Evolutionary conservation across 2,329 filamentous ascomycete species (phyloP).

Genomic region (Pezicula radicicola): DNA sequence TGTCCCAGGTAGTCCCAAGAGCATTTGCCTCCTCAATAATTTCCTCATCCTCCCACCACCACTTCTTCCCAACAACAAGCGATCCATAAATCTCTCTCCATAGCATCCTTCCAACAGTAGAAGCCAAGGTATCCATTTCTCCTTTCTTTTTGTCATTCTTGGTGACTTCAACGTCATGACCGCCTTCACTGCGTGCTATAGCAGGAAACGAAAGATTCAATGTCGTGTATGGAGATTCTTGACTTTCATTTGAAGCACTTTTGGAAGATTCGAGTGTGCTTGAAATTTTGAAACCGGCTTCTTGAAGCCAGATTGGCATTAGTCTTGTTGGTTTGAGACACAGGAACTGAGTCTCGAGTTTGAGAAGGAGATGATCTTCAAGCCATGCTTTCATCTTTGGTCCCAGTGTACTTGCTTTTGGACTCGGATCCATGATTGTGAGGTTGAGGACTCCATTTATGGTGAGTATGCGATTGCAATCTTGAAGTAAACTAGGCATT

Average conservation of each 20-base stretch:
- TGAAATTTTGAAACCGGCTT: slow-evolving; percentile 41
- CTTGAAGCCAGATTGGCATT: slow-evolving; percentile 56
- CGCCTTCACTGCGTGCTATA: neutral
- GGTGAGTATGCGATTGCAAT: slow-evolving; percentile 52
- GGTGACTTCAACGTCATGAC: neutral
- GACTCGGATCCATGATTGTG: slow-evolving; percentile 61
- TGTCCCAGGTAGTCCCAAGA: slow-evolving; percentile 56
- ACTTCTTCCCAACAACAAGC: slow-evolving; percentile 33
- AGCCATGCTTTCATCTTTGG: slow-evolving; percentile 59
- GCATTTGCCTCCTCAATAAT: slow-evolving; percentile 53
- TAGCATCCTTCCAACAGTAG: slow-evolving; percentile 50
- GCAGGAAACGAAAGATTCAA: neutral
- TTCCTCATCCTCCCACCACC: slow-evolving; percentile 61
- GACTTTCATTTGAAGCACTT: slow-evolving; percentile 27
- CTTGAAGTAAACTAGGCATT: slow-evolving; percentile 52
- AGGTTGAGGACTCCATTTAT: slow-evolving; percentile 53
- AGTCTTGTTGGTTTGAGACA: slow-evolving; percentile 57
- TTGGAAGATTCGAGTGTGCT: neutral
- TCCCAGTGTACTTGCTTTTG: slow-evolving; percentile 52
- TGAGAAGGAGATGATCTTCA: slow-evolving; percentile 55
- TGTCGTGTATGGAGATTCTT: slow-evolving; percentile 12
- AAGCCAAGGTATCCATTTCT: slow-evolving; percentile 42
- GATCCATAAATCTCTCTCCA: slow-evolving; percentile 60
- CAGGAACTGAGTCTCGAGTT: slow-evolving; percentile 55
- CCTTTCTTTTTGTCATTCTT: slow-evolving; percentile 25